Base-by-base conservation (phyloP, 495 filamentous ascomycete species). In the Penicillium herquei region DNA sequence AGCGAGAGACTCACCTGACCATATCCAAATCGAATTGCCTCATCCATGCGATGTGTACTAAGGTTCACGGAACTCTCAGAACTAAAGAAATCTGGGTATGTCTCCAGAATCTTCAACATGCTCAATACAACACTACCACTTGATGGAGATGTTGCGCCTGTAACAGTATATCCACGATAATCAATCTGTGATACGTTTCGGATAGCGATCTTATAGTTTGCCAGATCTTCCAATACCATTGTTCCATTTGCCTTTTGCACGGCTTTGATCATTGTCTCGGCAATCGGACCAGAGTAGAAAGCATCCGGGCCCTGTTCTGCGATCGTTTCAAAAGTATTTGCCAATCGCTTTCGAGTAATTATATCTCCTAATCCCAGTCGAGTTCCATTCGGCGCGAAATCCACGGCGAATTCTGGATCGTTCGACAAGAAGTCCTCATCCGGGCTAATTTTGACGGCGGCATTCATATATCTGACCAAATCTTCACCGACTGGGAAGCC, bases 11-110 rank as follows among this genome's bases (percentile, higher is more conserved):
- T 32, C 65, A 84, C 82, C 75, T 82, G 64, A 12, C 84, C 92
- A 67, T 96, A 96, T 1, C 83, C 90, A 70, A 93, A 96, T 14
- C 91, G 82, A 67, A 94, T 91, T 3, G 89, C 87, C 71, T 97
- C 92, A 55, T 90, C 84, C 50, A 96, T 77, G 4, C 91, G 82
- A 71, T 96, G 92, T 2, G 86, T 86, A 16, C 83, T 92, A 1
- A 85, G 53, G 51, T 88, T 85, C 10, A 86, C 57, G 16, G 55
- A 26, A 9, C 68, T 75, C 10, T 75, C 61, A 21, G 78, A 70
- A 30, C 72, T 57, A 21, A 84, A 85, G 49, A 90, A 78, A 6
- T 67, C 74, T 6, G 77, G 62, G 61, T 90, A 97, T 0, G 88
- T 87, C 59, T 88, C 84, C 57, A 95, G 72, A 11, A 86, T 89